phyloP scores from a whole-genome alignment of 2,329 filamentous ascomycete genomes.

The Fusarium sp. region DNA sequence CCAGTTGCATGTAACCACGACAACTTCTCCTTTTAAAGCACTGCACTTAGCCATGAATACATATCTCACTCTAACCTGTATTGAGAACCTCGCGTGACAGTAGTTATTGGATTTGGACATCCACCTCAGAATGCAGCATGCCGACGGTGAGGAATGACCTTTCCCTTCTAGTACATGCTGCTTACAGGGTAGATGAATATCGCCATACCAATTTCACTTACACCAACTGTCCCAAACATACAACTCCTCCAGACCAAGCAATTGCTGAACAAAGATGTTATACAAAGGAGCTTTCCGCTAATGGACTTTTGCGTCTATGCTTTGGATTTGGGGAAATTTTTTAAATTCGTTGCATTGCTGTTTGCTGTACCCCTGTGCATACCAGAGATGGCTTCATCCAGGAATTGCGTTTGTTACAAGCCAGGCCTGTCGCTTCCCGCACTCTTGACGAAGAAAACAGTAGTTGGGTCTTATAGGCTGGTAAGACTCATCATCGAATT shows the following conservation, averaged over 20 bases:
- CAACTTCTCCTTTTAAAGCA: too few relatives aligned
- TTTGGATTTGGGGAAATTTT: too few relatives aligned
- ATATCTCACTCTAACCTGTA: too few relatives aligned
- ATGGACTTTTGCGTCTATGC: too few relatives aligned
- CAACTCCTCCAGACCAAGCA: background rate
- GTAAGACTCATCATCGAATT: too few relatives aligned
- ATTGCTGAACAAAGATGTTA: background rate
- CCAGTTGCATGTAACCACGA: too few relatives aligned
- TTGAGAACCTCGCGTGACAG: too few relatives aligned
- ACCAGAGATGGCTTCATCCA: accelerated
- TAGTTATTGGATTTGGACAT: too few relatives aligned
- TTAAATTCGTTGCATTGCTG: background rate
- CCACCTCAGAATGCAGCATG: background rate
- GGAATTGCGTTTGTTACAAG: background rate
- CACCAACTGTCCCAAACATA: background rate
- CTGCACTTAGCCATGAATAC: too few relatives aligned
- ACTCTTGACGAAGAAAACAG: background rate
- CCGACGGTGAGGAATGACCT: background rate
- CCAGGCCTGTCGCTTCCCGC: background rate
- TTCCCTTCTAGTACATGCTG: background rate
- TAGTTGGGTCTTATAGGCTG: too few relatives aligned
- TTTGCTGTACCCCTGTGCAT: background rate
- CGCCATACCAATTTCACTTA: too few relatives aligned
- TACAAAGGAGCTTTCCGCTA: too few relatives aligned
- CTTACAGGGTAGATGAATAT: background rate